A percentile compares a stretch with the other conserved stretches of the same genome.
Conservation (phyloP, 345 rosid species). For the Eucalyptus sideroxylon region DNA sequence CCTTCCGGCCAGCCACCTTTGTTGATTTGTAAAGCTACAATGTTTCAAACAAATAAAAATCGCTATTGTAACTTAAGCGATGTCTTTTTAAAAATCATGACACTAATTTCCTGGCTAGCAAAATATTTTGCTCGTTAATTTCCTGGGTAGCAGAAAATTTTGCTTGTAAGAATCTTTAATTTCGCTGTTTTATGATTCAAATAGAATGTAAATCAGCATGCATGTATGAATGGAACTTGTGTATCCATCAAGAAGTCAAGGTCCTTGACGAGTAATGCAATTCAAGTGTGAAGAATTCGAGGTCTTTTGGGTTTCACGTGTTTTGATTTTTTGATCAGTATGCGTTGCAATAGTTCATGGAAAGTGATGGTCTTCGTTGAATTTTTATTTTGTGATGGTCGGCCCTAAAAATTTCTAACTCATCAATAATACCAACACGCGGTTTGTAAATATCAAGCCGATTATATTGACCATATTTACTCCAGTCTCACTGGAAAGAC, state of each 20-base stretch:
- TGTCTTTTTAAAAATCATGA: no score
- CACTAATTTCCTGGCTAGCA: background rate
- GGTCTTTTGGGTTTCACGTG: background rate
- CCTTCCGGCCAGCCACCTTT: background rate
- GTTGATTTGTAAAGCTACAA: background rate
- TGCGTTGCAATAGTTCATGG: background rate
- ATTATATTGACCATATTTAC: background rate
- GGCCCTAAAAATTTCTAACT: background rate
- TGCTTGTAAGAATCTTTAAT: background rate
- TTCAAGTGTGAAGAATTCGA: background rate
- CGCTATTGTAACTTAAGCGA: background rate
- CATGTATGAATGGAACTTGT: background rate
- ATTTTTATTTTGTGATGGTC: background rate
- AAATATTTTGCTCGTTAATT: no score
- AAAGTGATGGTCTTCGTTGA: background rate
- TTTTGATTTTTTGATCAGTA: no score
- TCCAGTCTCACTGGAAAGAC: background rate
- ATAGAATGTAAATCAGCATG: background rate
- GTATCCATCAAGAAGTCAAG: background rate
- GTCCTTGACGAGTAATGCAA: background rate
- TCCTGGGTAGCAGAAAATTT: no score
- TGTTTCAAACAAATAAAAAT: background rate
- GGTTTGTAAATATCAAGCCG: background rate
- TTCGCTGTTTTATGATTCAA: background rate
- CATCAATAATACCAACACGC: background rate